Conservation (phyloP, 1,284 basidiomycete genomes). For the Fomitiporia mediterranea region DNA sequence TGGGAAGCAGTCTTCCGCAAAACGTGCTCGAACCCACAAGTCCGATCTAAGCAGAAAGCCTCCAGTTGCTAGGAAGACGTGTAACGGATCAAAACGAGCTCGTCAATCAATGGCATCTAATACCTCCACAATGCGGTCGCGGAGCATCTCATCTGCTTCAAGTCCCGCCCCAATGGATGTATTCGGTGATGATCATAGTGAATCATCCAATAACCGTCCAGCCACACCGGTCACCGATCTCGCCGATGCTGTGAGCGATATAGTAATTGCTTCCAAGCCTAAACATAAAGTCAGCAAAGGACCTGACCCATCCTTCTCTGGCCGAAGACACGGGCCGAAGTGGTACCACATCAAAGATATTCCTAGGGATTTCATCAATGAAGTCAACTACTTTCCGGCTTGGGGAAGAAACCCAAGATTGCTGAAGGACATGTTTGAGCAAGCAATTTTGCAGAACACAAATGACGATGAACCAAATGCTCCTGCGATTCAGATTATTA, state of each 20-base stretch:
- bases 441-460: constrained; percentile 51
- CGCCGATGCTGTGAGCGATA: constrained; percentile 3
- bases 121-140: background rate
- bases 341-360: constrained; percentile 39
- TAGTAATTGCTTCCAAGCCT: background rate
- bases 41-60: background rate
- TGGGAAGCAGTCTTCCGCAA: background rate
- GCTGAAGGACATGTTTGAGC: constrained; percentile 47
- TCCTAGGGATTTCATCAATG: constrained; percentile 46
- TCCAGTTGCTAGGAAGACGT: no score
- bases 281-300: background rate
- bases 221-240: constrained; percentile 4
- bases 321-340: constrained; percentile 24
- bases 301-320: constrained; percentile 1
- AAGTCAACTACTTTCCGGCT: constrained; percentile 42
- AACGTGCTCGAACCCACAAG: background rate
- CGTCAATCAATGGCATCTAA: background rate
- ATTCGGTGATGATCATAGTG: background rate
- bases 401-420: constrained; percentile 32
- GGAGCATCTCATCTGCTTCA: background rate
- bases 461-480: constrained; percentile 59
- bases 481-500: constrained; percentile 60
- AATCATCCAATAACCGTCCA: background rate
- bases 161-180: constrained; percentile 2
- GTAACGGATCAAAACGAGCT: background rate